These are phyloP conservation scores for Climacium dendroides DNA, from an alignment of 225 moss, liverwort and hornwort species.

Conservation along the genomic window DNA sequence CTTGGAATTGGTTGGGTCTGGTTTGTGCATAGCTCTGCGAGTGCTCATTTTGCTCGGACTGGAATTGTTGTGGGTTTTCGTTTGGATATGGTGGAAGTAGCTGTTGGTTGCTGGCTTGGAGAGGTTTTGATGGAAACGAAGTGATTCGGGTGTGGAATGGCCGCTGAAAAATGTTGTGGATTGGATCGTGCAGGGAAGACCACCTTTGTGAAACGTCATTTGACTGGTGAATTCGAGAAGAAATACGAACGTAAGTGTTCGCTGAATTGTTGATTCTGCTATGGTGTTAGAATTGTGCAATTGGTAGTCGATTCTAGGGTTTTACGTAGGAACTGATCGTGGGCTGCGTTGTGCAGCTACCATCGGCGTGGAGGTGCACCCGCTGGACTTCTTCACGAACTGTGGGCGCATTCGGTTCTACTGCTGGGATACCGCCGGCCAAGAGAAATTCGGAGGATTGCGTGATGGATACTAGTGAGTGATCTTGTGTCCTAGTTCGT, in stretches of 20 bases:
- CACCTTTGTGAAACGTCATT: conserved; percentile 71
- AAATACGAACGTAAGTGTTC: conserved; percentile 78
- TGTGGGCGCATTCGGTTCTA: conserved; percentile 80
- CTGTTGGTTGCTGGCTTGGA: background rate
- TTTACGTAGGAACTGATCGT: background rate
- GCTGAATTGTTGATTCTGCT: background rate
- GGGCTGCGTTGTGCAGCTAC: conserved; percentile 28
- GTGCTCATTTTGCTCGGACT: no score
- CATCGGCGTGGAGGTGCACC: conserved; percentile 87
- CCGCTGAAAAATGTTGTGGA: background rate
- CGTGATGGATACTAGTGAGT: conserved; percentile 62
- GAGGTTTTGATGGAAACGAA: background rate
- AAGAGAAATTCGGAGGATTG: conserved; percentile 62
- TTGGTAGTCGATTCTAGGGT: background rate
- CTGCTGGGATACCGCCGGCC: conserved; percentile 90
- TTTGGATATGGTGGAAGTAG: background rate
- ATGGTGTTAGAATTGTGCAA: background rate
- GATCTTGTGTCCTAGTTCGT: background rate
- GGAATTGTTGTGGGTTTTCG: background rate
- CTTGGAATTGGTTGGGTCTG: background rate
- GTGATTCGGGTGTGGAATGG: background rate
- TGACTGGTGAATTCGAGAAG: conserved; percentile 91
- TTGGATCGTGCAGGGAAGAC: conserved; percentile 53
- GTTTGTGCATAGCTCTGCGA: background rate
- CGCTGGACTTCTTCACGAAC: conserved; percentile 81